Percentiles rank a stretch among this genome's conserved stretches.
phyloP scores from a whole-genome alignment of 2,329 filamentous ascomycete genomes.

The Ceratocystis harringtonii region DNA sequence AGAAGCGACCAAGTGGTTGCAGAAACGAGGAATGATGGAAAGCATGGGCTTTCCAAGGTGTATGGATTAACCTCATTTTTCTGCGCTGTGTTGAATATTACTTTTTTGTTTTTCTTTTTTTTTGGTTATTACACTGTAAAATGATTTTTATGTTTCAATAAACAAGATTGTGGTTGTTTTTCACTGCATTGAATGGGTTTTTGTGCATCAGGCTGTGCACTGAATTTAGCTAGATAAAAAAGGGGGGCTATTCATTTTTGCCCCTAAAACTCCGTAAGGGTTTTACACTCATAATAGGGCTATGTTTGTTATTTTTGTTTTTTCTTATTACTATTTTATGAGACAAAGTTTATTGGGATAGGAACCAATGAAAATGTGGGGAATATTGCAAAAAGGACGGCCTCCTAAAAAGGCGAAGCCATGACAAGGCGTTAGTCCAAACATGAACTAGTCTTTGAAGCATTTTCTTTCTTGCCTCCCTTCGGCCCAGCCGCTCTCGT shows the following conservation, averaged over 20 bases:
- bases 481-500: not conserved
- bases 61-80: slow-evolving; percentile 9
- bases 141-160: not conserved
- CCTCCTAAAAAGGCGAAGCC: not conserved
- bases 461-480: not conserved
- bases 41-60: not conserved
- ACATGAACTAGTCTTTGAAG: not conserved
- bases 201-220: not conserved
- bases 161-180: not conserved
- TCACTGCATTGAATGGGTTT: not conserved
- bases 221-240: not conserved
- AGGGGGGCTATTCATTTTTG: too few species aligned
- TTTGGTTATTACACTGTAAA: not conserved
- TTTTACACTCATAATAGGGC: too few species aligned
- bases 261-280: too few species aligned
- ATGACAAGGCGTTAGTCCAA: not conserved
- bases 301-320: too few species aligned
- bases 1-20: slow-evolving; percentile 5
- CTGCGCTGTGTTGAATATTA: slow-evolving; percentile 16
- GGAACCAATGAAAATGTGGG: not conserved
- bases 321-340: too few species aligned
- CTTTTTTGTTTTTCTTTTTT: slow-evolving; percentile 15
- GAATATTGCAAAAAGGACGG: not conserved
- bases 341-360: too few species aligned
- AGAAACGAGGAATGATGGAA: not conserved